Base-by-base conservation (phyloP, 495 filamentous ascomycete genomes). In the Talaromyces liani region DNA sequence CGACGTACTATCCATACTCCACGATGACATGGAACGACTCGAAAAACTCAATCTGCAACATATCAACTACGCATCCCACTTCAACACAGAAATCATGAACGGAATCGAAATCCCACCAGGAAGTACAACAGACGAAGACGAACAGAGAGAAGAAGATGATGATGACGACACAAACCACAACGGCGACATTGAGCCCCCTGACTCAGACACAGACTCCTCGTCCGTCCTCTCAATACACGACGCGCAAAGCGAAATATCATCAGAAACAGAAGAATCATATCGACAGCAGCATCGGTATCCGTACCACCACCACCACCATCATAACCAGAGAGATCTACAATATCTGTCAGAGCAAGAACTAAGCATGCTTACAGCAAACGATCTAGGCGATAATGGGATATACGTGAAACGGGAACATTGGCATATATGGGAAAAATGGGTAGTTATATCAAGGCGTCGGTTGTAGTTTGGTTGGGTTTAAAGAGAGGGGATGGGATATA, bases 341-440 rank as follows among this genome's bases (percentile, higher is more conserved):
- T 20, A 22, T 2, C 25, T 64, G 16, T 45, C 63, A 1, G 53
- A 71, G 10, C 72, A 73, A 36, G 66, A 67, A 25, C 51, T 77
- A 14, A 58, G 69, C 5, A 34, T 47, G 1, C 63, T 75, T 12
- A 72, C 70, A 16, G 74, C 71, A 3, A 80, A 84, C 25, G 79
- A 85, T 6, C 68, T 90, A 12, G 81, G 80, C 4, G 88, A 91
- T 65, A 79, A 88, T 64, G 86, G 85, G 1, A 57, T 74, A 0
- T 60, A 64, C 45, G 85, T 88, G 1, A 73, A 66, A n/a, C 76
- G 80, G 51, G 67, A 75, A 3, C 81, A 88, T 66, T 75, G 82
- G 57, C 79, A 81, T 63, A 69, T 83, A 60, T 91, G 87, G 87
- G 83, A 88, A 72, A 77, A 80, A 54, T 91, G 87, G 88, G 85